Base-by-base conservation (phyloP, 176 grass and related monocot species). In the Oryza meyeriana region DNA sequence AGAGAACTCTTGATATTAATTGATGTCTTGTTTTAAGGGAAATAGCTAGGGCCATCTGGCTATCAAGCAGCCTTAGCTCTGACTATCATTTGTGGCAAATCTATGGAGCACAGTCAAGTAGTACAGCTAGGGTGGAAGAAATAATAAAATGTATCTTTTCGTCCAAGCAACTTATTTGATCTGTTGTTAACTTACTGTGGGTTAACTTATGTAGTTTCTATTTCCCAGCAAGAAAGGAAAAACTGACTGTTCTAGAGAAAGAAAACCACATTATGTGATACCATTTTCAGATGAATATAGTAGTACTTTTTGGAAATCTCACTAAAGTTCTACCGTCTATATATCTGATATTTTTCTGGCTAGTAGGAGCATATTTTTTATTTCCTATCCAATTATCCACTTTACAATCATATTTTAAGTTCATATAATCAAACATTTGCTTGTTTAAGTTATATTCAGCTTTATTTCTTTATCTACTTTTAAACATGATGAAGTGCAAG, bases 271-370 rank as follows among this genome's bases (percentile, higher is more conserved):
- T 72, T 26, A 5, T 62, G 3, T 22, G 25, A 31, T 57, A 8
- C 61, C 16, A 62, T 82, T 71, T 41, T 59, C 18, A 62, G 35
- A 57, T 36, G 34, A 81, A 81, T n/a, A 61, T 81, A 71, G 17
- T 17, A 31, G 4, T n/a, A 59, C 24, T 61, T 81, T 22, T 42
- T 3, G 48, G 48, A 81, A 75, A 34, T 57, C 47, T 59, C 48
- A 36, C 34, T 74, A 33, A 36, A 75, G 10, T 35, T 45, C 12
- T 44, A 42, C 10, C 17, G 0, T 74, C 14, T 72, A 61, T 33
- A 24, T 27, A 25, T 69, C 24, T 71, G 10, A 20, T 62, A 48
- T 78, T 78, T 83, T 74, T 31, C 41, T 64, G 26, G 35, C 55
- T 44, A 16, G 22, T 26, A 34, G 78, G 31, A 80, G 12, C 31